Conservation (phyloP, 2,329 filamentous ascomycete genomes). For the Neoscytalidium dimidiatum region DNA sequence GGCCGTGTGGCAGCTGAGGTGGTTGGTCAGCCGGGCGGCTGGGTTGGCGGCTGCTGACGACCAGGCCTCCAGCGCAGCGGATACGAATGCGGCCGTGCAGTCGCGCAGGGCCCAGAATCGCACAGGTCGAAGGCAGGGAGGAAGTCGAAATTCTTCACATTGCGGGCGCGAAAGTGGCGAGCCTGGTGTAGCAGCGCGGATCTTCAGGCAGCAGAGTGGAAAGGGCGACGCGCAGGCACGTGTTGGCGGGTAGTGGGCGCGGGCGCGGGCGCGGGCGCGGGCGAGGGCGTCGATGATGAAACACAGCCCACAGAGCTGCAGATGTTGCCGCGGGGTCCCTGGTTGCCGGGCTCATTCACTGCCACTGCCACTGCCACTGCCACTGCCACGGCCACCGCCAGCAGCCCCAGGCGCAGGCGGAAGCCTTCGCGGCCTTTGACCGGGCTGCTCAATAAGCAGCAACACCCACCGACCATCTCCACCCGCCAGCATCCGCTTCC, state of each 20-base stretch:
- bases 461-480: neutral
- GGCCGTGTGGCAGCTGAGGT: neutral
- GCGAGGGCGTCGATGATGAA: neutral
- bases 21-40: neutral
- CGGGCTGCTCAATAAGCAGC: neutral
- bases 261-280: neutral
- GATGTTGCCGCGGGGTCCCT: neutral
- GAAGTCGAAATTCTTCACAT: neutral
- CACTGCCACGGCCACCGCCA: neutral
- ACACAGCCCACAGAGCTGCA: neutral
- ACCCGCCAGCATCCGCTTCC: neutral
- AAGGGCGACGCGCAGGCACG: slow-evolving; percentile 4
- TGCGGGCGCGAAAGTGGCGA: neutral
- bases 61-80: neutral
- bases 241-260: neutral
- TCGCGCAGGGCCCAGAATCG: neutral
- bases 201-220: slow-evolving; percentile 4
- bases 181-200: neutral
- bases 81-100: neutral
- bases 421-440: neutral
- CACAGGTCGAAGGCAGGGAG: neutral
- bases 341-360: no score
- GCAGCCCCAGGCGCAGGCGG: neutral
- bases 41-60: slow-evolving; percentile 1
- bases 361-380: no score